Percentiles rank a stretch among this genome's conserved stretches.
Evolutionary conservation across 139 green algal species (phyloP).

Genomic region (Eudorina sp.): DNA sequence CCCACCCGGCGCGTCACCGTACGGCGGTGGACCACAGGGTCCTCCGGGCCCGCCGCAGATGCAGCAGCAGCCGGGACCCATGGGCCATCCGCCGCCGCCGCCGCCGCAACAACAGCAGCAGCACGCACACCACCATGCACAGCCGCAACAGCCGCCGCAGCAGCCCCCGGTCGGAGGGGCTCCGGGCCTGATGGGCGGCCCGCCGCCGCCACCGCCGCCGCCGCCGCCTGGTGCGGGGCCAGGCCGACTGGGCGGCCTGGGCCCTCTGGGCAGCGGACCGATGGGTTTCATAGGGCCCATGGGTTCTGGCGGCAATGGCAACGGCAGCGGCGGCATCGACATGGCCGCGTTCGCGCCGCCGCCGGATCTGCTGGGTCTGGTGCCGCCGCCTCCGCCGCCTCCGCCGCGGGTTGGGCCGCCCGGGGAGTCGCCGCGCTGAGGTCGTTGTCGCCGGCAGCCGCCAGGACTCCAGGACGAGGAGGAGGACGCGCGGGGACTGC

Average conservation of each 20-base stretch:
- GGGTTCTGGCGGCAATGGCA: not conserved
- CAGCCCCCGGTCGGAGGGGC: not conserved
- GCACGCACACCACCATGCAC: no score
- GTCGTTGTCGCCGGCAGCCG: no score
- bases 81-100: not conserved
- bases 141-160: not conserved
- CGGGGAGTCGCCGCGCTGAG: no score
- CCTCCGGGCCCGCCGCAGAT: not conserved
- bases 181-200: not conserved
- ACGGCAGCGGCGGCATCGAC: not conserved
- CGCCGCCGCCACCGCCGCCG: not conserved
- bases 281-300: not conserved
- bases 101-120: not conserved
- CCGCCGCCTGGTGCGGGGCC: not conserved
- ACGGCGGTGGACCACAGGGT: not conserved
- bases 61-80: not conserved
- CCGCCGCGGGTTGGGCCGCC: constrained; percentile 15
- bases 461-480: no score
- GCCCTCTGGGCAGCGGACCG: not conserved
- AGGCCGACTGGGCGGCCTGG: not conserved
- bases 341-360: constrained; percentile 21
- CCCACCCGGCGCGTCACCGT: not conserved
- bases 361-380: constrained; percentile 26
- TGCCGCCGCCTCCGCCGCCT: constrained; percentile 21
- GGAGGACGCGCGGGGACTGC: no score